A percentile compares a stretch with the other conserved stretches of the same genome.
These are phyloP conservation scores for Calophaca sinica DNA, from an alignment of 306 rosid species.

Conservation along the genomic window DNA sequence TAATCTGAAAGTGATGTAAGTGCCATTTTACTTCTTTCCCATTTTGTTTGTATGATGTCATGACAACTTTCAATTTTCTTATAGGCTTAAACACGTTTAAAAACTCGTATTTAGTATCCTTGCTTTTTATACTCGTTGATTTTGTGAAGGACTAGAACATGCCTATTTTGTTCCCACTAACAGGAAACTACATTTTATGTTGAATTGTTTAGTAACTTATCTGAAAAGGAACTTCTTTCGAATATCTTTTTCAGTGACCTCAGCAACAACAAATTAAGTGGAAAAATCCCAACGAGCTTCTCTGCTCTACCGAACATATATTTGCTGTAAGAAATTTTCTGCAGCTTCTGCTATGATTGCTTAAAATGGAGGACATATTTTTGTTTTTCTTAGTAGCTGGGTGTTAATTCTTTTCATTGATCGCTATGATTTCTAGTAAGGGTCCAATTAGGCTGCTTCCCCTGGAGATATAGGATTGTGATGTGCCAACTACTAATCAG, in stretches of 20 bases:
- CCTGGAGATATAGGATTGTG: background rate
- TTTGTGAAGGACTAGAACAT: conserved; percentile 3
- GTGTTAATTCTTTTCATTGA: background rate
- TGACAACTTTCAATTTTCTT: background rate
- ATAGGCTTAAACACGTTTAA: background rate
- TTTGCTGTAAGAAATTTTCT: conserved; percentile 54
- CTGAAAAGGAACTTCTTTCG: conserved; percentile 3
- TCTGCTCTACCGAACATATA: conserved; percentile 22
- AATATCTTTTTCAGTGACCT: conserved; percentile 62
- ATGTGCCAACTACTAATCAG: background rate
- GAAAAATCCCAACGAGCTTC: conserved; percentile 53
- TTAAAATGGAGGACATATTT: background rate
- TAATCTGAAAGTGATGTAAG: conserved; percentile 55
- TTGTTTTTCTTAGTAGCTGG: conserved; percentile 13
- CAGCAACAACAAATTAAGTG: conserved; percentile 65
- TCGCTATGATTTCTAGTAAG: background rate
- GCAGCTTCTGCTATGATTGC: conserved; percentile 10
- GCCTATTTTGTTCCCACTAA: background rate
- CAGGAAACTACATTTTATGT: background rate
- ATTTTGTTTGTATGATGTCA: background rate
- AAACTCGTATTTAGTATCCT: background rate
- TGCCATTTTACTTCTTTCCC: conserved; percentile 10
- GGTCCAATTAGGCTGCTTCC: background rate
- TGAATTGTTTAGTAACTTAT: background rate
- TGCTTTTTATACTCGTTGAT: background rate